Base-by-base conservation (phyloP, 208 protist genomes). In the Trypanosoma lewisi region DNA sequence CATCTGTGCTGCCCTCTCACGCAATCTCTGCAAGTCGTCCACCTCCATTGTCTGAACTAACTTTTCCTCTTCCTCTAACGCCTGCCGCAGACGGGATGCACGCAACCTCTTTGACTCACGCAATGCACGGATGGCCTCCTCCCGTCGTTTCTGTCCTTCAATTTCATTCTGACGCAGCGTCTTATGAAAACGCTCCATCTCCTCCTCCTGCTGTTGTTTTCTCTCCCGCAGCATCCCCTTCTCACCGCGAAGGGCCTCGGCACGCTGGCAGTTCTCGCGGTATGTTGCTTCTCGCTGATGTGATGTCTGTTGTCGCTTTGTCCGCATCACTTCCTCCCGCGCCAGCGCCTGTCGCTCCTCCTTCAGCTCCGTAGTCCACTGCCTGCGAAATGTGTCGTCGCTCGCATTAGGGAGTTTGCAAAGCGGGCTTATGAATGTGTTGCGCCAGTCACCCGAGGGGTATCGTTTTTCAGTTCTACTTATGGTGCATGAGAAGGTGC, bases 11-110 rank as follows among this genome's bases (percentile, higher is more conserved):
- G 23, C 77, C 14, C 36, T 30, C 23, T 70, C 27, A 4, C 63
- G 76, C 50, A 80, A 66, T 31, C 63, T 47, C 67, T 67, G n/a
- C 54, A 74, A 49, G 56, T 78, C 75, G 41, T 68, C 70, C 60
- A 64, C 73, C 45, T 83, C 67, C 6, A 64, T 12, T 2, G 66
- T 52, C 2, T 63, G 52, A 8, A 23, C 2, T 27, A 41, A 12
- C 33, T 28, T 12, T 21, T 70, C 48, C 17, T 59, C 53, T 4
- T 36, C 21, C n/a, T 52, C 19, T 36, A 59, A 61, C 11, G 50
- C 63, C 17, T 33, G 19, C 45, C 63, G 50, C 8, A 48, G 21
- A 21, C 4, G 1, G 4, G 63, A 39, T 8, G 53, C 63, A 2
- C 2, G 4, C 19, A 19, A 2, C n/a, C 53, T 34, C 53, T 51